Evolutionary conservation across 305 asterid genomes (phyloP).

Genomic region (Fraxinus paxiana): DNA sequence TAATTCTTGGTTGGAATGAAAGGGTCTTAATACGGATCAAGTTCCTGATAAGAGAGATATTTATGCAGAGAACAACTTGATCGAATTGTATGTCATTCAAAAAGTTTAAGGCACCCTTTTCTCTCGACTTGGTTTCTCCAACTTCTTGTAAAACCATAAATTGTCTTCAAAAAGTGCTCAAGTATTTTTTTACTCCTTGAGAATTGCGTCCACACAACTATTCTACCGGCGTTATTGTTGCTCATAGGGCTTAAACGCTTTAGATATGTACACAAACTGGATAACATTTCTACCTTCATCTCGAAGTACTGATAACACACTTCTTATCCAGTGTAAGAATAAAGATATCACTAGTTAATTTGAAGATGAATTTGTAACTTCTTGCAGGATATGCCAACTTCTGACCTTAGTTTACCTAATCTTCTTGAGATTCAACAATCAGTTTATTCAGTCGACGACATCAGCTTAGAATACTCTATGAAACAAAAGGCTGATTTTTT

Average conservation of each 20-base stretch:
- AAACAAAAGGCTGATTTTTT: slow-evolving; percentile 45
- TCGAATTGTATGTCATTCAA: slow-evolving; percentile 5
- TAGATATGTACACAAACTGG: slow-evolving; percentile 5
- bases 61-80: not conserved
- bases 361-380: slow-evolving; percentile 10
- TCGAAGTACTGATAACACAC: not conserved
- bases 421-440: slow-evolving; percentile 48
- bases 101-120: slow-evolving; percentile 6
- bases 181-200: slow-evolving; percentile 16
- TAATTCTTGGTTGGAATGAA: slow-evolving; percentile 10
- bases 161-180: not conserved
- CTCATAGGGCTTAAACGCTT: not conserved
- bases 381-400: slow-evolving; percentile 58
- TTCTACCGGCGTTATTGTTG: slow-evolving; percentile 14
- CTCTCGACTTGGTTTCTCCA: not conserved
- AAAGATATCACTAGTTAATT: slow-evolving; percentile 14
- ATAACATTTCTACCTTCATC: not conserved
- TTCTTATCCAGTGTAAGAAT: slow-evolving; percentile 1
- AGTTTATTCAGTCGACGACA: slow-evolving; percentile 57
- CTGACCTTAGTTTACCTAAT: slow-evolving; percentile 46
- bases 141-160: slow-evolving; percentile 2
- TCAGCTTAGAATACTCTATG: slow-evolving; percentile 35
- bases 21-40: not conserved
- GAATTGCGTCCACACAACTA: not conserved
- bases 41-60: not conserved